Evolutionary conservation across 257 asterid species (phyloP).

Genomic region (Nemophila menziesii): DNA sequence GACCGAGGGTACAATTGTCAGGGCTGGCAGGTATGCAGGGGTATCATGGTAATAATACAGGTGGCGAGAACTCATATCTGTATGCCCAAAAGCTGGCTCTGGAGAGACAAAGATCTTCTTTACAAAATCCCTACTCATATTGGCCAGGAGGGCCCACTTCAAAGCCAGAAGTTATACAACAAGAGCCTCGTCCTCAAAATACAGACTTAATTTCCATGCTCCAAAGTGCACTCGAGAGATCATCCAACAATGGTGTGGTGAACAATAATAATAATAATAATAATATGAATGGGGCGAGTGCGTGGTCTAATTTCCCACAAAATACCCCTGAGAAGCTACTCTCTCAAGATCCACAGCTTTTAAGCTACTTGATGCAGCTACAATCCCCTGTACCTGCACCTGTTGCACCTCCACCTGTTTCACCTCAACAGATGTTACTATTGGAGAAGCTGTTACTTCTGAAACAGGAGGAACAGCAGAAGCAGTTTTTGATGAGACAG

Average conservation of each 20-base stretch:
- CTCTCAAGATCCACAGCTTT: conserved; percentile 70
- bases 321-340: conserved; percentile 49
- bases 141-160: conserved; percentile 44
- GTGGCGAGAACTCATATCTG: conserved; percentile 45
- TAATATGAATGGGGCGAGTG: conserved; percentile 38
- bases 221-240: conserved; percentile 40
- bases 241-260: too few species aligned
- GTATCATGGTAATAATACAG: conserved; percentile 35
- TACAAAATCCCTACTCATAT: conserved; percentile 43
- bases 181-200: conserved; percentile 40
- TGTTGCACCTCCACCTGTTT: conserved; percentile 53
- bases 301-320: conserved; percentile 69
- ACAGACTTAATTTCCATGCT: conserved; percentile 48
- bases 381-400: conserved; percentile 62
- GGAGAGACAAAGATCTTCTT: conserved; percentile 77
- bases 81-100: conserved; percentile 49
- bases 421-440: conserved; percentile 48
- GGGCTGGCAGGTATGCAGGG: conserved; percentile 58
- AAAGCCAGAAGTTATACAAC: conserved; percentile 33
- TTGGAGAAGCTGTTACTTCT: conserved; percentile 63
- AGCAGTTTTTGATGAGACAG: conserved; percentile 46
- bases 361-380: conserved; percentile 72
- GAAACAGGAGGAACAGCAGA: conserved; percentile 69
- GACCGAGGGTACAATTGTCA: conserved; percentile 1
- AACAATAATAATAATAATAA: too few species aligned